phyloP scores from a whole-genome alignment of 2,329 filamentous ascomycete genomes.

The Rutstroemia sydowiana region DNA sequence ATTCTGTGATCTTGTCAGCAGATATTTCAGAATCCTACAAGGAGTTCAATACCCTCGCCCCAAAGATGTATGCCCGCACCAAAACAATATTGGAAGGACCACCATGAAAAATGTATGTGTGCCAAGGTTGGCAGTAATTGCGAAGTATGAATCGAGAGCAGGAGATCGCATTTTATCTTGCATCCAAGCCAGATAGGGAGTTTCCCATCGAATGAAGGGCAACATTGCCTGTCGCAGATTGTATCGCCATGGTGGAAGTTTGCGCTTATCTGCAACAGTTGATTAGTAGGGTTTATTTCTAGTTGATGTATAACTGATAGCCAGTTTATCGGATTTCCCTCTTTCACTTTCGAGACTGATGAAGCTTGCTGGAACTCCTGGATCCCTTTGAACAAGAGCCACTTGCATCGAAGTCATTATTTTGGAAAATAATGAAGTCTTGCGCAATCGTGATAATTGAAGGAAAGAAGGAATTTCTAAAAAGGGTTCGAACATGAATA shows the following conservation, averaged over 20 bases:
- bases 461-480: background rate
- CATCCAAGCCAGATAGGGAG: slow-evolving; percentile 81
- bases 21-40: background rate
- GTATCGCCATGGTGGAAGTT: slow-evolving; percentile 85
- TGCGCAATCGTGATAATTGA: background rate
- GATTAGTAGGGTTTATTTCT: slow-evolving; percentile 2
- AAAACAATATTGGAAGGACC: slow-evolving; percentile 87
- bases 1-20: slow-evolving; percentile 38
- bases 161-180: slow-evolving; percentile 76
- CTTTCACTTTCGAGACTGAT: no score
- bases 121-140: slow-evolving; percentile 89
- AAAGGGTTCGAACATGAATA: background rate
- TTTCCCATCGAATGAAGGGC: slow-evolving; percentile 88
- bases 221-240: slow-evolving; percentile 71
- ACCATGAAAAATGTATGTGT: slow-evolving; percentile 99
- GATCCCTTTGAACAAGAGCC: no score
- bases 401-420: background rate
- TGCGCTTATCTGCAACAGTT: slow-evolving; percentile 59
- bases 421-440: no score
- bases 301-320: background rate
- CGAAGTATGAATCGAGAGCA: slow-evolving; percentile 90
- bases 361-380: no score
- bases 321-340: no score
- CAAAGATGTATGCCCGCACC: slow-evolving; percentile 81
- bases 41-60: slow-evolving; percentile 68